Conservation (phyloP, 768 basidiomycete genomes). For the Xerocomus spinulosus region DNA sequence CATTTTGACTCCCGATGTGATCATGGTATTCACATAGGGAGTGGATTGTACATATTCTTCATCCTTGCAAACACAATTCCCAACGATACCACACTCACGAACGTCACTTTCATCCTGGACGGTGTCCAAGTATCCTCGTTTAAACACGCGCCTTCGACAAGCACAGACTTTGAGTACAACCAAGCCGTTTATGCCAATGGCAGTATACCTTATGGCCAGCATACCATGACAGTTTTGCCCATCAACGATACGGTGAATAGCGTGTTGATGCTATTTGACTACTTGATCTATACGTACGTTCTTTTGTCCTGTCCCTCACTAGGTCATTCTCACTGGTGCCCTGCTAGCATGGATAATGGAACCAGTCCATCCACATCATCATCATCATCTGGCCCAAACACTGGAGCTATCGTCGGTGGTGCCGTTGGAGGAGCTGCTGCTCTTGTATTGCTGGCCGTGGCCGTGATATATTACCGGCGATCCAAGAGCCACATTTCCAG, state of each 20-base stretch:
- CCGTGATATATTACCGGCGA: too few relatives aligned
- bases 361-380: too few relatives aligned
- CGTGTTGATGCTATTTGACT: slow-evolving; percentile 15
- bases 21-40: too few relatives aligned
- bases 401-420: too few relatives aligned
- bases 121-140: not conserved
- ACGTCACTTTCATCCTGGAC: slow-evolving; percentile 2
- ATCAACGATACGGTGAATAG: not conserved
- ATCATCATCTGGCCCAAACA: too few relatives aligned
- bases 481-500: too few relatives aligned
- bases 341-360: too few relatives aligned
- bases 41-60: slow-evolving; percentile 14
- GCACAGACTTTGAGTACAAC: slow-evolving; percentile 10
- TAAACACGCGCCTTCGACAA: not conserved
- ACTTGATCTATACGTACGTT: slow-evolving; percentile 16
- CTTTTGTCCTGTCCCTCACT: too few relatives aligned
- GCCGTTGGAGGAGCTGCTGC: too few relatives aligned
- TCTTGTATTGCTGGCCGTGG: too few relatives aligned
- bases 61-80: slow-evolving; percentile 5
- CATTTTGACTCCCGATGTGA: too few relatives aligned
- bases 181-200: slow-evolving; percentile 8
- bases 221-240: slow-evolving; percentile 7
- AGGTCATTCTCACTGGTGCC: too few relatives aligned
- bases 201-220: slow-evolving; percentile 3
- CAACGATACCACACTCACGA: not conserved